Evolutionary conservation across 441 rosid genomes (phyloP).

Genomic region (Adansonia madagascariensis): DNA sequence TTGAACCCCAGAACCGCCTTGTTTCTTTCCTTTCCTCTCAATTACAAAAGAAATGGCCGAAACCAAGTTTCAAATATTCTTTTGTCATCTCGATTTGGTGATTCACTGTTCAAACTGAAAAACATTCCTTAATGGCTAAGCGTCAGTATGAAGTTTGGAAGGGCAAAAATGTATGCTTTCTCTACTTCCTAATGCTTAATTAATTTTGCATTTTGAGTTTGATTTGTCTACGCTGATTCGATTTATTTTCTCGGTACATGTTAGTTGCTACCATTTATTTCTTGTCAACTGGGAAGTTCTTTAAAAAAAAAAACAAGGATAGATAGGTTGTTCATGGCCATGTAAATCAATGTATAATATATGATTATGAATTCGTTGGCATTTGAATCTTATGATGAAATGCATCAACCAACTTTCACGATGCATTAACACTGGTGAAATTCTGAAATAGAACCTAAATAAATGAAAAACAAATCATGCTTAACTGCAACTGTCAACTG

Average conservation of each 20-base stretch:
- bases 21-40: constrained; percentile 23
- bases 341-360: neutral
- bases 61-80: constrained; percentile 40
- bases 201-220: constrained; percentile 1
- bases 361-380: constrained; percentile 3
- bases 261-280: neutral
- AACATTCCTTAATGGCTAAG: constrained; percentile 34
- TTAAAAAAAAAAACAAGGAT: neutral
- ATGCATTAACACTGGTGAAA: neutral
- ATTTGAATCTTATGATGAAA: neutral
- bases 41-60: constrained; percentile 34
- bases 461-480: neutral
- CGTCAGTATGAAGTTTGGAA: constrained; percentile 59
- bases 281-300: neutral
- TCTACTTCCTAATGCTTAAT: constrained; percentile 1
- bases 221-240: constrained; percentile 12
- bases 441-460: neutral
- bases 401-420: constrained; percentile 3
- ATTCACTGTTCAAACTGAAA: constrained; percentile 14
- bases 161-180: constrained; percentile 55
- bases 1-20: constrained; percentile 34
- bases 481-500: neutral
- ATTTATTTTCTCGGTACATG: neutral
- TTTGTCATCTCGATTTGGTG: constrained; percentile 25
- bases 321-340: neutral